These are phyloP conservation scores for Hygrocybe coccinea DNA, from an alignment of 768 basidiomycete genomes.

Conservation along the genomic window DNA sequence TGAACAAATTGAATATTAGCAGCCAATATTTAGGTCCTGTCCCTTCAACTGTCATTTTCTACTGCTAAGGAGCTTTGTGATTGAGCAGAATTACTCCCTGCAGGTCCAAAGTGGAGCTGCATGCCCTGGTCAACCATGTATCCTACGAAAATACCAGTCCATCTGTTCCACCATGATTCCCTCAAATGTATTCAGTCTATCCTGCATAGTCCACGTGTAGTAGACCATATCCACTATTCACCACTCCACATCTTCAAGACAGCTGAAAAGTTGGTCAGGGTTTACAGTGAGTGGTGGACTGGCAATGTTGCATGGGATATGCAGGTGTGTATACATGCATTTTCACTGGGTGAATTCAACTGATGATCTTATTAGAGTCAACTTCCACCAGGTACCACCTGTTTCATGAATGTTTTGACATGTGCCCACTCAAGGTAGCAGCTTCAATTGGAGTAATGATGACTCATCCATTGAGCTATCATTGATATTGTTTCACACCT, in stretches of 20 bases:
- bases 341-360: neutral
- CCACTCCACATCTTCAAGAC: slow-evolving; percentile 13
- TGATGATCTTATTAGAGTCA: slow-evolving; percentile 7
- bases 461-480: slow-evolving; percentile 13
- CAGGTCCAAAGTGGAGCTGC: slow-evolving; percentile 24
- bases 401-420: slow-evolving; percentile 16
- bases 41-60: slow-evolving; percentile 20
- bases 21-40: slow-evolving; percentile 7
- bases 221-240: too few relatives aligned
- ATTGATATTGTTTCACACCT: slow-evolving; percentile 16
- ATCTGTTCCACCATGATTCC: slow-evolving; percentile 25
- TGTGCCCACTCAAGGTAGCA: slow-evolving; percentile 14
- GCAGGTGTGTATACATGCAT: slow-evolving; percentile 10
- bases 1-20: neutral
- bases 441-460: slow-evolving; percentile 18
- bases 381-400: slow-evolving; percentile 15
- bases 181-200: slow-evolving; percentile 29
- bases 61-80: slow-evolving; percentile 25
- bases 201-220: slow-evolving; percentile 22
- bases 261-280: slow-evolving; percentile 7
- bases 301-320: slow-evolving; percentile 21
- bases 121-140: slow-evolving; percentile 7
- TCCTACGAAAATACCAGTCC: slow-evolving; percentile 22
- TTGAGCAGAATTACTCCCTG: slow-evolving; percentile 25
- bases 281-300: slow-evolving; percentile 23